phyloP scores from a whole-genome alignment of 768 basidiomycete genomes.

The Wakefieldia striispora region DNA sequence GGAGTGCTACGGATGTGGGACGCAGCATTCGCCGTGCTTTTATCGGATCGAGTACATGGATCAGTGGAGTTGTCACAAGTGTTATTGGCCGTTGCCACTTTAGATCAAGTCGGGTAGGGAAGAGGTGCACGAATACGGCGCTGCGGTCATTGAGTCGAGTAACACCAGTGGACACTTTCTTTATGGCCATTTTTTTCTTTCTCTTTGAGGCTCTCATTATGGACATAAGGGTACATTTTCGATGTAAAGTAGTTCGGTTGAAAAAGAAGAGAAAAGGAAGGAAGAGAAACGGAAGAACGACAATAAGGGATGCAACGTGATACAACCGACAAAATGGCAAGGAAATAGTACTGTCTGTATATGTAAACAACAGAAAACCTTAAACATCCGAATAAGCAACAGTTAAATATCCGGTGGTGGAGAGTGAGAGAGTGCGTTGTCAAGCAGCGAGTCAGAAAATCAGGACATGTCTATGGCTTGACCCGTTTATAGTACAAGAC shows the following conservation, averaged over 20 bases:
- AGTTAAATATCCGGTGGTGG: slow-evolving; percentile 19
- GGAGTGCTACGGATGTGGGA: slow-evolving; percentile 58
- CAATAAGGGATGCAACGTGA: slow-evolving; percentile 17
- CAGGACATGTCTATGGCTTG: slow-evolving; percentile 16
- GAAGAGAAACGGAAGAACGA: neutral
- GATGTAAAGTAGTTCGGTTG: slow-evolving; percentile 26
- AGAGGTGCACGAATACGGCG: slow-evolving; percentile 2
- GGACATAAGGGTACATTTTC: slow-evolving; percentile 23
- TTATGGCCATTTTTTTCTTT: neutral
- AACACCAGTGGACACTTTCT: neutral
- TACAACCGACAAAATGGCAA: slow-evolving; percentile 12
- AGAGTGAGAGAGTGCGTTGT: neutral
- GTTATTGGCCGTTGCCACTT: slow-evolving; percentile 36
- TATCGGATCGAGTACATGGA: slow-evolving; percentile 42
- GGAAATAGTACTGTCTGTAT: slow-evolving; percentile 15
- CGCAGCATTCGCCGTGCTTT: slow-evolving; percentile 76
- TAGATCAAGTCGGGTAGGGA: slow-evolving; percentile 2
- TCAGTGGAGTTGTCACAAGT: slow-evolving; percentile 44
- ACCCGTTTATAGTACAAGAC: slow-evolving; percentile 79
- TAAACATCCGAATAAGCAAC: slow-evolving; percentile 28
- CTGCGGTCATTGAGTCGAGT: neutral
- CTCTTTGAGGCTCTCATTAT: slow-evolving; percentile 20
- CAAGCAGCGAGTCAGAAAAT: neutral
- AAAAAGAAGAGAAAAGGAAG: neutral
- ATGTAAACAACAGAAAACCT: neutral